A percentile compares a stretch with the other conserved stretches of the same genome.
Conservation (phyloP, 2,329 filamentous ascomycete genomes). For the Lasiodiplodia sp. region DNA sequence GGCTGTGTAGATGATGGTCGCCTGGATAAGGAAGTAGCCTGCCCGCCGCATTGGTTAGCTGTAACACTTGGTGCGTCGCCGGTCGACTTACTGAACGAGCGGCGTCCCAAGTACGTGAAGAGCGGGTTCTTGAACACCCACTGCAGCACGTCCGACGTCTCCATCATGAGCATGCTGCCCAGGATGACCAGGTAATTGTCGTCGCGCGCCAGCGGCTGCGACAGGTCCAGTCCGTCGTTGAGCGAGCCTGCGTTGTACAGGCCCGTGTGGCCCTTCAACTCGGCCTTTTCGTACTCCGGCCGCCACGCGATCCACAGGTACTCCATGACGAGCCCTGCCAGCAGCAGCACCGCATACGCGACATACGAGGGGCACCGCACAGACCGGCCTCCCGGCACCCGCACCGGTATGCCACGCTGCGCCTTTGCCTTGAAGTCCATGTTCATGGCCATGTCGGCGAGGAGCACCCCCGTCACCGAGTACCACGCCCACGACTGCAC, state of each 20-base stretch:
- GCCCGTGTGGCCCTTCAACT: constrained; percentile 51
- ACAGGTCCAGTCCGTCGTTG: constrained; percentile 44
- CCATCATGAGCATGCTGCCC: constrained; percentile 51
- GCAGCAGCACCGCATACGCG: constrained; percentile 41
- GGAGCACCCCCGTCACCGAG: constrained; percentile 57
- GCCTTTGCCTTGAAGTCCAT: constrained; percentile 47
- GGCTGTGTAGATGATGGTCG: constrained; percentile 51
- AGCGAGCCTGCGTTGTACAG: constrained; percentile 49
- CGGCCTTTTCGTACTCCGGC: constrained; percentile 45
- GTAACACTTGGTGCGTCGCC: neutral
- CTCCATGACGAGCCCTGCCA: constrained; percentile 50
- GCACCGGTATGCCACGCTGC: constrained; percentile 9
- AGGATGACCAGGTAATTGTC: constrained; percentile 56
- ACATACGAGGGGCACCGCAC: constrained; percentile 39
- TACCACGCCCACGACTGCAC: constrained; percentile 58
- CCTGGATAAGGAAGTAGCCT: constrained; percentile 54
- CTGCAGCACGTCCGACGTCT: constrained; percentile 48
- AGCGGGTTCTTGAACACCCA: constrained; percentile 44
- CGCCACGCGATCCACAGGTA: constrained; percentile 53
- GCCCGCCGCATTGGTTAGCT: constrained; percentile 4
- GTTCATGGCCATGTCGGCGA: constrained; percentile 52
- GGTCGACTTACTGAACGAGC: constrained; percentile 53
- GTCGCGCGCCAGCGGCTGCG: constrained; percentile 48
- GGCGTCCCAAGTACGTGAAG: constrained; percentile 49
- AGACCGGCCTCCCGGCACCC: constrained; percentile 29